A percentile compares a stretch with the other conserved stretches of the same genome.
Conservation (phyloP, 2,329 filamentous ascomycete genomes). For the Zalaria obscura region DNA sequence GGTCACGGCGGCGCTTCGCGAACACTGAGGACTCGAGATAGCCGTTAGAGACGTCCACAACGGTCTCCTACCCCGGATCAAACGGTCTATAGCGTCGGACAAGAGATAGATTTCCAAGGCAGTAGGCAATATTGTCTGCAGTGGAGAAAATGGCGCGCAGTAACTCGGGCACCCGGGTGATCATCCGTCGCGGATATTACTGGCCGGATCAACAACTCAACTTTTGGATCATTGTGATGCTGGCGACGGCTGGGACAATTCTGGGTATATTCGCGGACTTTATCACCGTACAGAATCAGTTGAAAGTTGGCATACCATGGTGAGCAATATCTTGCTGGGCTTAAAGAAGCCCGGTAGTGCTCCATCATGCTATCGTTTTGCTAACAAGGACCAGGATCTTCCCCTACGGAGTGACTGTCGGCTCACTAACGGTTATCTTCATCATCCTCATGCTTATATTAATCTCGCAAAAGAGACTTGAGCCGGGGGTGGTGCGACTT, state of each 20-base stretch:
- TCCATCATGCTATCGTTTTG: not conserved
- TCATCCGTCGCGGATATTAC: slow-evolving; percentile 29
- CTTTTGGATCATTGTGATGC: slow-evolving; percentile 49
- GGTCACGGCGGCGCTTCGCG: no score
- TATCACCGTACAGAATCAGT: slow-evolving; percentile 41
- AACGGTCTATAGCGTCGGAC: no score
- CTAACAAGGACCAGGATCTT: slow-evolving; percentile 37
- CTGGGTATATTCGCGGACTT: slow-evolving; percentile 48
- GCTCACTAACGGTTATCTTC: slow-evolving; percentile 42
- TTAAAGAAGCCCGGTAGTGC: not conserved
- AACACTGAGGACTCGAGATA: not conserved
- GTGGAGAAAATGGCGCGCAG: no score
- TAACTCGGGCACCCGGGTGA: not conserved
- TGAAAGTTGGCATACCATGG: slow-evolving; percentile 46
- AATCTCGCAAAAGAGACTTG: slow-evolving; percentile 39
- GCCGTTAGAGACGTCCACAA: not conserved
- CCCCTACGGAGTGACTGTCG: slow-evolving; percentile 47
- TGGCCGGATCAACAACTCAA: slow-evolving; percentile 54
- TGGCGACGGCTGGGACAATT: slow-evolving; percentile 41
- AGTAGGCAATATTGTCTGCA: no score
- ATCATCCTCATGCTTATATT: slow-evolving; percentile 44
- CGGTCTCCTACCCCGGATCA: not conserved
- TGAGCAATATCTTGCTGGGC: slow-evolving; percentile 18
- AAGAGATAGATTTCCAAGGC: no score
- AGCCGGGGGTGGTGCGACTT: slow-evolving; percentile 45